A percentile compares a stretch with the other conserved stretches of the same genome.
Evolutionary conservation across 2,329 filamentous ascomycete genomes (phyloP).

Genomic region (Dendryphion nanum): DNA sequence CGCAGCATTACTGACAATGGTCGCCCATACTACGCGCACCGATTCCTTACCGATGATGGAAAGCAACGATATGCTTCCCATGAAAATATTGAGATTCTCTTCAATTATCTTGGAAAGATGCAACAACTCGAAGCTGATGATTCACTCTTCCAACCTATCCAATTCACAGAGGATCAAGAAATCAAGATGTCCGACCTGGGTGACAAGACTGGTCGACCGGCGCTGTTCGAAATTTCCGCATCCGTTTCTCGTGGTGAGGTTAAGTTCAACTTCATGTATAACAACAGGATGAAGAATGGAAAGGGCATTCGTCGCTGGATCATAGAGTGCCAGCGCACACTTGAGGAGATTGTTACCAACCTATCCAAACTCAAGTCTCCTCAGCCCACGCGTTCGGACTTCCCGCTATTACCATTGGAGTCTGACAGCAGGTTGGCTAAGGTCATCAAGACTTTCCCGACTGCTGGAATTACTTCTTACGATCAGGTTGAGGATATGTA

Average conservation of each 20-base stretch:
- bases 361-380: constrained; percentile 20
- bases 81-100: constrained; percentile 58
- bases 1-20: constrained; percentile 47
- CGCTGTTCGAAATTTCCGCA: constrained; percentile 34
- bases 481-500: constrained; percentile 33
- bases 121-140: constrained; percentile 49
- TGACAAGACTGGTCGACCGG: constrained; percentile 21
- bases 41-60: constrained; percentile 29
- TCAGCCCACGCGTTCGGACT: constrained; percentile 32
- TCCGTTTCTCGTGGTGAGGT: constrained; percentile 21
- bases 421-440: constrained; percentile 30
- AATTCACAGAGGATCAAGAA: constrained; percentile 26
- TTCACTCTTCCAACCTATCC: constrained; percentile 44
- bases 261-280: constrained; percentile 34
- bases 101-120: constrained; percentile 55
- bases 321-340: constrained; percentile 28
- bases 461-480: constrained; percentile 17
- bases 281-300: constrained; percentile 30
- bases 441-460: constrained; percentile 25
- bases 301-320: constrained; percentile 35
- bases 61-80: constrained; percentile 34
- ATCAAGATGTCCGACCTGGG: constrained; percentile 27
- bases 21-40: constrained; percentile 48
- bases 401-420: constrained; percentile 30
- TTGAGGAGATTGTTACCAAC: constrained; percentile 27